Evolutionary conservation across 2,329 filamentous ascomycete species (phyloP), one percentile per base, ranked within the genome.

Genomic region (Pseudodiploospora longispora): DNA sequence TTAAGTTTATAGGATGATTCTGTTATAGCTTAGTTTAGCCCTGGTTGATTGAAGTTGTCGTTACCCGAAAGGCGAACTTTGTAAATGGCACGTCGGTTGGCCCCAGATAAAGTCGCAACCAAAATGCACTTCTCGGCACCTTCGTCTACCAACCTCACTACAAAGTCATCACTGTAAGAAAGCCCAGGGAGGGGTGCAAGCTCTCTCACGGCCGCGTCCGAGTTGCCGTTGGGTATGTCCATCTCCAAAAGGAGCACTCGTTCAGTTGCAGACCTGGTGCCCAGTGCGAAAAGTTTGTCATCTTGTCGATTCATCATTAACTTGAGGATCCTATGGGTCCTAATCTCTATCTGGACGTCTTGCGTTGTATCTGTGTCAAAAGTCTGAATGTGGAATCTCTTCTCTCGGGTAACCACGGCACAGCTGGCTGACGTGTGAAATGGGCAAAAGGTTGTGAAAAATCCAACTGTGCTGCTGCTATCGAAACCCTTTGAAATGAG

Each of bases 401-500:
- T 58, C 39, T 58, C 53, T 1, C 58, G 53, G 1, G 55, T 57
- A 10, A 60, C 52, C 30, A 60, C 46, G 3, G 51, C 52, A 38
- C 56, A 57, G 8, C 49, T 44, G 7, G 41, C 36, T 27, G 49
- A 47, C n/a, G 43, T 38, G 19, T 48, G 51, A 12, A 59, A 55
- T 1, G 55, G 49, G 3, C 52, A 52, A 32, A 61, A 55, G n/a
- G 58, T 53, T 3, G 59, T 60, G 42, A 60, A 60, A 3, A 61
- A 51, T 4, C 52, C 51, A 2, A 51, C 53, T 6, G 51, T 55
- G 34, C 43, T 55, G 40, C 49, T 54, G n/a, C 41, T 52, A 34
- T 54, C 54, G 12, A 30, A 40, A 3, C 38, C 38, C 38, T 40
- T 40, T 38, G 19, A 19, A 19, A 19, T 19, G 19, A 19, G 52